Evolutionary conservation across 768 basidiomycete species (phyloP), one percentile per base, ranked within the genome.

Genomic region (Pisolithus orientalis): DNA sequence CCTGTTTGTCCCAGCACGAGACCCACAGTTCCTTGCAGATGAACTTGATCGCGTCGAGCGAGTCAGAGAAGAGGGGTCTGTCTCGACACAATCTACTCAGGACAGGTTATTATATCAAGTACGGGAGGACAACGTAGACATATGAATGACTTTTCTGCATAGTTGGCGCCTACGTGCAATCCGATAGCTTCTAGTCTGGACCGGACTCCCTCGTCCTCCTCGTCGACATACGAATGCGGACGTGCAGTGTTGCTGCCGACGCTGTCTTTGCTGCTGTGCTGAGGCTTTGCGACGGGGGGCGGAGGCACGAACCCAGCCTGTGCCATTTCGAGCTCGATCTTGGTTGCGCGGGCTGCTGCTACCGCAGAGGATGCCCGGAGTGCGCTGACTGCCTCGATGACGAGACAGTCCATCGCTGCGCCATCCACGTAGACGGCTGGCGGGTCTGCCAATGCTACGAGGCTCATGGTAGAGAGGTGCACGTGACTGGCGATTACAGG

Each of bases 21-120:
- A 82, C 75, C 90, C 94, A 97, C n/a, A 97, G 72, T 52, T 97
- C 94, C 63, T 97, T 97, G 73, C 94, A 97, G 52, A 97, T 78
- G 62, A 96, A 96, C 67, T 97, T 96, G 72, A 97, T 84, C 9
- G 81, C 84, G 55, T 97, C 94, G 6, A 97, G 75, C 0, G 91
- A 87, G 63, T 94, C 88, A 0, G 81, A 68, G 52, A 95, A 90
- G 49, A 89, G 75, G 31, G 82, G 73, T 58, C 85, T 75, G 55
- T 90, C 85, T 34, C 85, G 78, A 64, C 86, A 87, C 53, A 95
- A 66, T 56, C 94, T 95, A 60, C 7, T 27, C 27, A 39, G 24
- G 39, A 39, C 40, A 14, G 53, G 21, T 31, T 13, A 28, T 31
- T 13, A 31, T 50, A 27, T 50, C 40, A 1, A 34, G 17, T 25